A percentile compares a stretch with the other conserved stretches of the same genome.
These are phyloP conservation scores for Perkinsus olseni DNA, from an alignment of 169 alveolate genomes.

Conservation along the genomic window DNA sequence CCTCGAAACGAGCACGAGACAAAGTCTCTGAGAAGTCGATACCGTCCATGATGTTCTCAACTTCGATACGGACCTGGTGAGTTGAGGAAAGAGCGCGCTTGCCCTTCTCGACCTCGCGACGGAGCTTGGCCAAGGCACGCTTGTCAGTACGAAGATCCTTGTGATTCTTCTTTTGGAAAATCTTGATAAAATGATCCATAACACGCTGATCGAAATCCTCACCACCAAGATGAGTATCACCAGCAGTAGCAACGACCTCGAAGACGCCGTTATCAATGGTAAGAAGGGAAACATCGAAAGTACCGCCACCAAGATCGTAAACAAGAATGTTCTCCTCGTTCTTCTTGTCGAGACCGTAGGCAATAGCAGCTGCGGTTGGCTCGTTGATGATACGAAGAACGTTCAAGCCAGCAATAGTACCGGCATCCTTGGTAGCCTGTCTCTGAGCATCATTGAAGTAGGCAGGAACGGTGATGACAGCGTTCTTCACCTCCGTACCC, in stretches of 20 bases:
- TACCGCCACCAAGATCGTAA: slow-evolving; percentile 99
- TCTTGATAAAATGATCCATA: slow-evolving; percentile 90
- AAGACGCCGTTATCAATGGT: slow-evolving; percentile 89
- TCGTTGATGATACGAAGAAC: slow-evolving; percentile 96
- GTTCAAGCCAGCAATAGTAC: slow-evolving; percentile 95
- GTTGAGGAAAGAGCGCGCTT: slow-evolving; percentile 90
- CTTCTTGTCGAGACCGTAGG: slow-evolving; percentile 96
- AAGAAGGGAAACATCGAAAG: slow-evolving; percentile 97
- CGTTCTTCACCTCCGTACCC: slow-evolving; percentile 88
- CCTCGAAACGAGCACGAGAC: slow-evolving; percentile 90
- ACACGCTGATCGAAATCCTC: slow-evolving; percentile 82
- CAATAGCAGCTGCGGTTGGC: slow-evolving; percentile 99
- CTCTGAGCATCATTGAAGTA: slow-evolving; percentile 98
- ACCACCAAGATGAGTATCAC: slow-evolving; percentile 96
- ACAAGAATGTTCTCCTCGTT: slow-evolving; percentile 89
- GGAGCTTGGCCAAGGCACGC: slow-evolving; percentile 91
- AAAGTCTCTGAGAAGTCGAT: slow-evolving; percentile 80
- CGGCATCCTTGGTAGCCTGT: slow-evolving; percentile 99
- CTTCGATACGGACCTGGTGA: slow-evolving; percentile 49
- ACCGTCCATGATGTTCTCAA: slow-evolving; percentile 82
- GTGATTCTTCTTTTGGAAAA: slow-evolving; percentile 82
- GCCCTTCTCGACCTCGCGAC: slow-evolving; percentile 96
- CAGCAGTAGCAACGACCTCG: slow-evolving; percentile 89
- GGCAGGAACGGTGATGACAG: slow-evolving; percentile 94
- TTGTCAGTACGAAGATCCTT: slow-evolving; percentile 82